Evolutionary conservation across 73 alveolate species (phyloP).

Genomic region (Paramecium octaurelia): DNA sequence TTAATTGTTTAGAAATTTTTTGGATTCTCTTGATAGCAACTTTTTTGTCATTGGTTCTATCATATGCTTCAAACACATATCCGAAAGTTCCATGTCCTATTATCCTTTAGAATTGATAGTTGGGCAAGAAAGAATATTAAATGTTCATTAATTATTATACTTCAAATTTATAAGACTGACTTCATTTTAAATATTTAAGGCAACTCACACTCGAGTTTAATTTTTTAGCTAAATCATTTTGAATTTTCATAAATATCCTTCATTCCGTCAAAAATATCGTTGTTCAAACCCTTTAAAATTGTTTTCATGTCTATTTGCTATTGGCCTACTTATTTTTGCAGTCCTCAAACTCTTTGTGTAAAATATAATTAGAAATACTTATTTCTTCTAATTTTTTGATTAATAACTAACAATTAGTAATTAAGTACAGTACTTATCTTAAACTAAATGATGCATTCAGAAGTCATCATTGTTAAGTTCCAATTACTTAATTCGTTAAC

Average conservation of each 20-base stretch:
- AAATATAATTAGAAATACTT: background rate
- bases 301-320: background rate
- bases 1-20: constrained; percentile 82
- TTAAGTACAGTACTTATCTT: background rate
- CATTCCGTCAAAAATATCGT: background rate
- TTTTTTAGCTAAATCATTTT: background rate
- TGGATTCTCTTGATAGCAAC: constrained; percentile 90
- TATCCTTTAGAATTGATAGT: constrained; percentile 65
- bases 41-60: constrained; percentile 67
- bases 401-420: background rate
- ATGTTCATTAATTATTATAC: background rate
- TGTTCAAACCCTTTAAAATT: background rate
- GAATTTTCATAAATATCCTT: background rate
- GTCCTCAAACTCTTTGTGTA: background rate
- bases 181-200: background rate
- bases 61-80: constrained; percentile 90
- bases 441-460: background rate
- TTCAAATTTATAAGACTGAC: background rate
- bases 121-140: constrained; percentile 53
- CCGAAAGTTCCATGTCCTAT: constrained; percentile 86
- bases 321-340: background rate
- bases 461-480: background rate
- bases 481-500: background rate
- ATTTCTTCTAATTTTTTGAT: background rate
- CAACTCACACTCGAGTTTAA: background rate